Evolutionary conservation across 2,329 filamentous ascomycete genomes (phyloP), one percentile per base, ranked within the genome.

Genomic region (Ceratocystis lukuohia): DNA sequence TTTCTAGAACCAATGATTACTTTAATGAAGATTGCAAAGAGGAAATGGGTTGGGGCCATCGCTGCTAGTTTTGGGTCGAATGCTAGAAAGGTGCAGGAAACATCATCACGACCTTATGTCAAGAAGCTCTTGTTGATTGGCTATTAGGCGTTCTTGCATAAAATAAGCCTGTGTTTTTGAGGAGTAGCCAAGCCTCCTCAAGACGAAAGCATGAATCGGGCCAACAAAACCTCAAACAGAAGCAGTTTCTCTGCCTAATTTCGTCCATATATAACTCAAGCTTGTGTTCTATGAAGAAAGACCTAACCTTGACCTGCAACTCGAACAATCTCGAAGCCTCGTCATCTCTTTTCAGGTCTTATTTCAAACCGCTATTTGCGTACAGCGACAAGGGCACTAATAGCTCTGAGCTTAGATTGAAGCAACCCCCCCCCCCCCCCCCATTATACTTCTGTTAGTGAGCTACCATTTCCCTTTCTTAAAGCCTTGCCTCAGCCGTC

Each of bases 231-330:
- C 17, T 44, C 30, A 28, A 61, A 61, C 59, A 22, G 25, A 30
- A 28, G 10, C 53, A 57, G 53, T n/a, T 57, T 57, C 53, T 57
- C 53, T 57, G 53, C 53, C 53, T 57, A 57, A 12, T 57, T 22
- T 57, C 53, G 10, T 30, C 22, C 37, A 41, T 5, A 8, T 7
- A 57, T 57, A 50, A 8, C 46, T 5, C 46, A 22, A 22, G 20
- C 8, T n/a, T 20, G 17, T 10, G 46, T 22, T 2, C 8, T 22
- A 3, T 12, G 37, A 5, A 41, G 37, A 41, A 41, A 41, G 10
- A 12, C 37, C 10, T 41, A 41, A 5, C 3, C 37, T 41, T 41
- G 37, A 15, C 37, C 46, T 50, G 6, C 46, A 50, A n/a, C n/a
- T 20, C 2, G n/a, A n/a, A 7, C n/a, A 50, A 50, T 50, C n/a